Base-by-base conservation (phyloP, 2,329 filamentous ascomycete species). In the Colletotrichum magnum region DNA sequence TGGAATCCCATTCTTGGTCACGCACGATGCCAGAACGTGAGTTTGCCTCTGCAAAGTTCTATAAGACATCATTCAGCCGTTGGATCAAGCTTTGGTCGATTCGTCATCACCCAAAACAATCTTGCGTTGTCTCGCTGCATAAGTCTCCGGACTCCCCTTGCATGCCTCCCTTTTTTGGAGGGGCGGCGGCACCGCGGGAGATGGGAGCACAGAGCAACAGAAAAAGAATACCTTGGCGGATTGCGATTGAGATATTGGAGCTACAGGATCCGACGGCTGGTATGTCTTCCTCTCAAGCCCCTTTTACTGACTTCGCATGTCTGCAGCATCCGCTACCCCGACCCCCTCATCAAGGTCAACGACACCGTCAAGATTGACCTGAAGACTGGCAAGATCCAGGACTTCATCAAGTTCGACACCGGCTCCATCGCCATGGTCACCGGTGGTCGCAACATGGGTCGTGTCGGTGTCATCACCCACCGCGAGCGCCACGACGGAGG, bases 1-100 rank as follows among this genome's bases (percentile, higher is more conserved):
- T 88, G 96, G 95, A 89, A 97, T 99, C 92, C 96, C 96, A 97
- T 99, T 97, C 95, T 98, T 98, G 94, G 96, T 99, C 94, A 99
- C 96, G 95, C 96, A 99, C 94, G 96, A 99, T 96, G 96, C 96
- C 88, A 93, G 96, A 94, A 99, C 96, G 95, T 99, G 90, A 97
- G 95, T 98, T 47, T 64, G 13, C 51, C 26, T n/a, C 60, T 28
- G 58, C 58, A 5, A 50, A 12, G 57, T 69, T 93, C 90, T 92
- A 87, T 90, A 88, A 90, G 87, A 93, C 93, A 94, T 98, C 95
- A 96, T 95, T 98, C 95, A 98, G 95, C 92, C 95, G 95, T 98
- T 98, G 95, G 94, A 95, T 94, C 94, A 97, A 96, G 93, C 89
- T 97, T 96, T 97, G 94, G 94, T 88, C 82, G 86, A 88, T 87